phyloP scores from a whole-genome alignment of 2,329 filamentous ascomycete species.

The Penicillium sp. region DNA sequence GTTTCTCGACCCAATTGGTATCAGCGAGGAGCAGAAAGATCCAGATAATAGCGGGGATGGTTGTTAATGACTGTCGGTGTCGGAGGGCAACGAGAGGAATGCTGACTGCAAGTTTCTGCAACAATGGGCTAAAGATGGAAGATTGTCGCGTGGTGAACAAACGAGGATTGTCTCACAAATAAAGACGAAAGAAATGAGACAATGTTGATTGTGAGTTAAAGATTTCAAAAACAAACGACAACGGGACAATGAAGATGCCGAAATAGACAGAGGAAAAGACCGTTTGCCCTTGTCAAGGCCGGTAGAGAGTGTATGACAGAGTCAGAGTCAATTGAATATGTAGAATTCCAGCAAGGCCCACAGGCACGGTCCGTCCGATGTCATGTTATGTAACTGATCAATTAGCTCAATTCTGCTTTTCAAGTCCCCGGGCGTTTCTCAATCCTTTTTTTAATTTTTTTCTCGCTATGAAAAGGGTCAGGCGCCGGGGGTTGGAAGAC shows the following conservation, averaged over 20 bases:
- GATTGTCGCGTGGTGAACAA: conserved; percentile 10
- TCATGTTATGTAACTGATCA: neutral
- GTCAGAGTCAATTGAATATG: conserved; percentile 6
- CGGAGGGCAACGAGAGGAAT: conserved; percentile 32
- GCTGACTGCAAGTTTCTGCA: conserved; percentile 23
- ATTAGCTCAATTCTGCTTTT: neutral
- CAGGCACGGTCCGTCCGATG: conserved; percentile 1
- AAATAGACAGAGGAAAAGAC: conserved; percentile 12
- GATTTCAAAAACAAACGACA: neutral
- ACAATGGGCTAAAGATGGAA: conserved; percentile 16
- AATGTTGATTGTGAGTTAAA: conserved; percentile 1
- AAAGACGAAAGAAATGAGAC: conserved; percentile 5
- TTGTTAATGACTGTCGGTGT: conserved; percentile 14
- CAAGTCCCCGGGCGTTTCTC: neutral
- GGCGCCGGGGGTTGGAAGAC: conserved; percentile 7
- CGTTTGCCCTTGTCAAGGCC: conserved; percentile 8
- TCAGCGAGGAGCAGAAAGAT: conserved; percentile 13
- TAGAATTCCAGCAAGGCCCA: conserved; percentile 13
- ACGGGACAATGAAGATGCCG: neutral
- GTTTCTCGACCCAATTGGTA: neutral
- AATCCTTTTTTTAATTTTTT: neutral
- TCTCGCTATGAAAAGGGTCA: neutral
- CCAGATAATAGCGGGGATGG: conserved; percentile 10
- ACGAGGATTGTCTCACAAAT: conserved; percentile 17
- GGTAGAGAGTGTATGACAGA: conserved; percentile 5